Evolutionary conservation across 2,329 filamentous ascomycete species (phyloP), one percentile per base, ranked within the genome.

Genomic region (Penicillium sp.): DNA sequence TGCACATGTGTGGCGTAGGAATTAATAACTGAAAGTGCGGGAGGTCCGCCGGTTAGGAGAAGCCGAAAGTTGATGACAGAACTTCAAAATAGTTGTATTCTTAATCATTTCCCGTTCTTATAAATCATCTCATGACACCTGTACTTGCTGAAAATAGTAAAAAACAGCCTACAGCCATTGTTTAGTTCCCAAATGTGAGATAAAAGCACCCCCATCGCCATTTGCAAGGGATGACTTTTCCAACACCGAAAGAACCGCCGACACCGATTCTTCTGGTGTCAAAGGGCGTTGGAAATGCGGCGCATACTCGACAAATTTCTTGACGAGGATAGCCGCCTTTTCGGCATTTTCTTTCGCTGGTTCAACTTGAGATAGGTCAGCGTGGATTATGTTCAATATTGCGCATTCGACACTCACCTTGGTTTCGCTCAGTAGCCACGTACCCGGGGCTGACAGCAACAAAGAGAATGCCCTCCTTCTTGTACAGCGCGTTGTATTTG

Each of bases 181-280:
- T 67, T 82, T 79, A 58, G 74, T 81, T 3, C 83, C 81, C 52
- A 75, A 62, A 34, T 87, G 83, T 27, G 81, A 83, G 1, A 86
- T 58, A 60, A 83, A 84, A 0, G 71, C 66, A 2, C 84, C 84
- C 2, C 74, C 81, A 60, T 78, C 60, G 0, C 77, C 79, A 21
- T 47, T 45, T 44, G 79, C 76, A 8, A 84, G 66, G 27, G 73
- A 81, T 2, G 74, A 67, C 31, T 68, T 71, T 6, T 77, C 63
- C 32, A 68, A 62, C 2, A 73, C 61, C 8, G 64, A 53, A 29
- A 71, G 48, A 39, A 75, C 62, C 22, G 51, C 52, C 32, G 56
- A 58, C 21, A 77, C 70, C 2, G 79, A 74, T 6, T 75, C 66
- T 36, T 75, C 68, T 0, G 77, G 68, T 0, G 70, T 68, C 5